A percentile compares a stretch with the other conserved stretches of the same genome.
These are phyloP conservation scores for Pouteria glomerata DNA, from an alignment of 148 eudicot species.

Conservation along the genomic window DNA sequence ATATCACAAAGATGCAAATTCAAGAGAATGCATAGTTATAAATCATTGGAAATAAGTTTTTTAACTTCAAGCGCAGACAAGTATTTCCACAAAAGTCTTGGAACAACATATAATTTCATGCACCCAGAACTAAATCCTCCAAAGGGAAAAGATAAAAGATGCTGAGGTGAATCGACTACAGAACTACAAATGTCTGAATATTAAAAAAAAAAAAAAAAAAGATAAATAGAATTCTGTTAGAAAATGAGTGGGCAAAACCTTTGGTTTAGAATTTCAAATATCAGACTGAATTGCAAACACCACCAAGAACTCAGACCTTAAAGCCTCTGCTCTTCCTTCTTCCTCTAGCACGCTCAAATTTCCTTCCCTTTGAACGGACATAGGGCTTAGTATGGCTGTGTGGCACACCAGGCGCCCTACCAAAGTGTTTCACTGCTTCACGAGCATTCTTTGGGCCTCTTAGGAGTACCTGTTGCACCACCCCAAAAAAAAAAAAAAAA, in stretches of 20 bases:
- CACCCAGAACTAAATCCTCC: no score
- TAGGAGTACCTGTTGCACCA: conserved; percentile 32
- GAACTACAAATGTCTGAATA: background rate
- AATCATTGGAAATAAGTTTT: no score
- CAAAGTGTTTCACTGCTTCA: conserved; percentile 48
- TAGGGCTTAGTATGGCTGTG: conserved; percentile 48
- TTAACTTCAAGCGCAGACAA: no score
- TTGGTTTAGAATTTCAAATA: background rate
- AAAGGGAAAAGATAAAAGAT: no score
- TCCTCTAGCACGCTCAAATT: conserved; percentile 44
- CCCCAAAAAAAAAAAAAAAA: background rate
- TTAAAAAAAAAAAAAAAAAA: background rate
- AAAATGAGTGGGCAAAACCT: conserved; percentile 5
- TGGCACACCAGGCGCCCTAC: conserved; percentile 50
- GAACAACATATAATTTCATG: no score
- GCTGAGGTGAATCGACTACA: background rate
- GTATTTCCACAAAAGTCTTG: no score
- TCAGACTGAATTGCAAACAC: background rate
- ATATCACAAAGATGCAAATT: no score
- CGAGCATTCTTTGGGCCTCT: conserved; percentile 46
- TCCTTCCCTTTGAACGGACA: conserved; percentile 50
- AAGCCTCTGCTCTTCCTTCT: conserved; percentile 43
- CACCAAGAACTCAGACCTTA: conserved; percentile 14
- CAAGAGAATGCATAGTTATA: no score
- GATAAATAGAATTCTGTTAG: background rate